Evolutionary conservation across 768 basidiomycete species (phyloP), one percentile per base, ranked within the genome.

Genomic region (Phaeolepiota aurea): DNA sequence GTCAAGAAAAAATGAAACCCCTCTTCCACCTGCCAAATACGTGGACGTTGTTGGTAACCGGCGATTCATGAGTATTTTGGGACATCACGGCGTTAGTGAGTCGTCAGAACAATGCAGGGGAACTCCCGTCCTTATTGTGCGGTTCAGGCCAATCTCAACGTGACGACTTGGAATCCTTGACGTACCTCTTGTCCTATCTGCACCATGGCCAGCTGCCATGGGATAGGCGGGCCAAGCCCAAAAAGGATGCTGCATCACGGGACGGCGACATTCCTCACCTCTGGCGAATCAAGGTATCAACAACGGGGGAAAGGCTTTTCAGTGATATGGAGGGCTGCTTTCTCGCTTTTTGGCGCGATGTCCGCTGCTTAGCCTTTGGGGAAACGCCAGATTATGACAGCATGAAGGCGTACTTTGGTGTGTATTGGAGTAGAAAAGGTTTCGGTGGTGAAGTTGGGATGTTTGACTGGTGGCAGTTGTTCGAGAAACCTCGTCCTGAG

Each of bases 161-260:
- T 21, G 62, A 65, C 45, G 61, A 65, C 38, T 48, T 66, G 13
- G 63, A 66, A 40, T 58, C 59, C 5, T 48, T 65, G 14, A 63
- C 56, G 2, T 64, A 60, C 41, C 51, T 64, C 11, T 51, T 64
- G 5, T 57, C 63, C 3, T 62, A 53, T 41, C 49, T 65, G 30
- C 46, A 47, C 22, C 57, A 59, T 32, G 59, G 53, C 2, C 35
- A 39, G 7, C 49, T 64, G 5, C 63, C 65, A 12, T 65, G 65
- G 65, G 42, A 48, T 40, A 36, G 9, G 14, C 10, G 12, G 34
- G 1, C 4, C 11, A 7, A 19, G 28, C 30, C 23, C 45, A 28
- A 9, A 25, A 5, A 36, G n/a, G 40, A 33, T 28, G 40, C 39
- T 19, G 15, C 10, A n/a, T 15, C 37, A 32, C 20, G 15, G 21